Base-by-base conservation (phyloP, 768 basidiomycete genomes). In the Termitomyces sp. region DNA sequence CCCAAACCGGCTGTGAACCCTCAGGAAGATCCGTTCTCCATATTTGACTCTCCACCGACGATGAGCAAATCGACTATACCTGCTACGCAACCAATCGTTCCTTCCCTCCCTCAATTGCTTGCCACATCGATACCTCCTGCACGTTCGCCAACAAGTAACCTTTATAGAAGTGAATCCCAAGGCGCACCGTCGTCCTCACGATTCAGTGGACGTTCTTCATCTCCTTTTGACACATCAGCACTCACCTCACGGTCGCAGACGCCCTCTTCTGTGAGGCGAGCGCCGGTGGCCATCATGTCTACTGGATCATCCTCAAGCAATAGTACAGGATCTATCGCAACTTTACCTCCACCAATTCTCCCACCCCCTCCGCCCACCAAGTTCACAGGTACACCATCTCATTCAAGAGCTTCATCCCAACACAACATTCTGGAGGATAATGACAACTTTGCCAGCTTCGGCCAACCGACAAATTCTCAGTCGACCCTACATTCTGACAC, bases 381-480 rank as follows among this genome's bases (percentile, higher is more conserved):
- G 20, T 66, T 71, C 51, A 61, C 65, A 53, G 51, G 71, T 51
- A 64, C 72, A 39, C 67, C 73, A 3, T 69, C 69, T 18, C 51
- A 53, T 24, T 69, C 72, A 51, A 61, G 66, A 34, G 56, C 69
- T 24, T 54, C 71, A 36, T 65, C 72, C 8, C 63, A 68, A 27
- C 58, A 55, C 16, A 55, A 53, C 22, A 57, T 68, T 24, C 61
- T 67, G 26, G 65, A 69, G 36, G 65, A 69, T 47, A 81, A 84
- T 53, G 78, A 80, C 55, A 83, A 85, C 48, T 89, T 86, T 63
- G 74, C 79, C 5, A 82, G 83, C 39, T 81, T 82, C 63, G 60
- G 71, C 53, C 70, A 73, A 4, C 71, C 75, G 24, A 62, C 75
- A 6, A 50, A 65, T 40, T 33, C 61, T 34, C 53, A 55, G 24